phyloP scores from a whole-genome alignment of 2,329 filamentous ascomycete species.

The Apiospora aurea region DNA sequence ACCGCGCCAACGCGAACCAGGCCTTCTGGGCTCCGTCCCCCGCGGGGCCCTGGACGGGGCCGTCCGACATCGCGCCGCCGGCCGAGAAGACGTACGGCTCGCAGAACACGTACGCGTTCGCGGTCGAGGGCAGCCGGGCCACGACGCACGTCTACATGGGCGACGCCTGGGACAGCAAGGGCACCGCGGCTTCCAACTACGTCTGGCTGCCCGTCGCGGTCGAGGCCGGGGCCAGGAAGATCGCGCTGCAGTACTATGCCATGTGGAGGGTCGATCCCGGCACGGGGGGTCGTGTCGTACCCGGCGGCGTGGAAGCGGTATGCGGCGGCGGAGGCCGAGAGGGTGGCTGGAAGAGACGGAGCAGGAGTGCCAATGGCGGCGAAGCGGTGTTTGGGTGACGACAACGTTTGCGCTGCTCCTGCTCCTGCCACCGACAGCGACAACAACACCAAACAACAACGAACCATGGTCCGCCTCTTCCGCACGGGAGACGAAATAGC shows the following conservation, averaged over 20 bases:
- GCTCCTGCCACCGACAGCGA: background rate
- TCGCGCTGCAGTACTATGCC: slow-evolving; percentile 46
- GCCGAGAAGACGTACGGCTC: slow-evolving; percentile 45
- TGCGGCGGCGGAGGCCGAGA: slow-evolving; percentile 39
- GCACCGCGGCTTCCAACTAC: slow-evolving; percentile 45
- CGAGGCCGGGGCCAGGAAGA: slow-evolving; percentile 41
- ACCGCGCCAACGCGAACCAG: slow-evolving; percentile 46
- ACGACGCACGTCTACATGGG: slow-evolving; percentile 48
- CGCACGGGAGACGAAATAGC: slow-evolving; percentile 40
- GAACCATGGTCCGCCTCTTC: slow-evolving; percentile 26
- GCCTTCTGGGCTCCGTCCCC: slow-evolving; percentile 44
- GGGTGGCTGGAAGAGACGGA: slow-evolving; percentile 36
- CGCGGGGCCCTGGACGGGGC: slow-evolving; percentile 42
- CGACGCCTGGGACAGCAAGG: slow-evolving; percentile 46
- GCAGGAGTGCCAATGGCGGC: background rate
- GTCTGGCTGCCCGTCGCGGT: slow-evolving; percentile 49
- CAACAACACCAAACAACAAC: slow-evolving; percentile 30
- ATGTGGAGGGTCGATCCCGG: slow-evolving; percentile 49
- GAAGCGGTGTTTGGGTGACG: background rate
- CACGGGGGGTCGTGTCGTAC: slow-evolving; percentile 45
- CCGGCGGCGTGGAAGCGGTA: slow-evolving; percentile 44
- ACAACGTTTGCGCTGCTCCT: background rate
- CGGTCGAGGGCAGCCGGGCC: slow-evolving; percentile 40
- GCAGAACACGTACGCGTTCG: slow-evolving; percentile 47
- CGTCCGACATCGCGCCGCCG: slow-evolving; percentile 45